These are phyloP conservation scores for Fusarium illudens DNA, from an alignment of 2,329 filamentous ascomycete species.

Conservation along the genomic window DNA sequence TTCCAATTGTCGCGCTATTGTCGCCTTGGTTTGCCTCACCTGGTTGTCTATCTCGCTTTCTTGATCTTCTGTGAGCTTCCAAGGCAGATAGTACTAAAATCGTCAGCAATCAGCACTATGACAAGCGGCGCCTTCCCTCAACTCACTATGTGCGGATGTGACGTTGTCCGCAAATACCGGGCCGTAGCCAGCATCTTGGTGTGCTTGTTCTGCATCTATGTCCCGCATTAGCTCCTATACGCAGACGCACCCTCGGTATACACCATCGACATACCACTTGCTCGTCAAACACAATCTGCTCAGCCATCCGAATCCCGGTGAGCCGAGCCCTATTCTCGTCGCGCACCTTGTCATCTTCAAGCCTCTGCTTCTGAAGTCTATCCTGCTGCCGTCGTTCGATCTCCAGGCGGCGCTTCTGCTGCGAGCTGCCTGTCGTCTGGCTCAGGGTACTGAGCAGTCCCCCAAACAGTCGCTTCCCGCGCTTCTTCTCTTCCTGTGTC, in stretches of 20 bases:
- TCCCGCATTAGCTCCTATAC: constrained; percentile 26
- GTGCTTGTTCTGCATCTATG: constrained; percentile 80
- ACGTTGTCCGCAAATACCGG: constrained; percentile 75
- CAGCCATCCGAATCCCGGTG: constrained; percentile 66
- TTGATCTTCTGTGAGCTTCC: constrained; percentile 75
- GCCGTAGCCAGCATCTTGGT: constrained; percentile 75
- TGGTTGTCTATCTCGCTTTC: constrained; percentile 76
- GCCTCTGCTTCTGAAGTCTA: constrained; percentile 75
- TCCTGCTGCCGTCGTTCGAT: constrained; percentile 85
- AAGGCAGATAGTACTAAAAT: constrained; percentile 83
- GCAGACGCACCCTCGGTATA: background rate
- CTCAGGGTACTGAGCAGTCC: constrained; percentile 80
- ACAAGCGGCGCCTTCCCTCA: background rate
- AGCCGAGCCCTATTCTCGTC: constrained; percentile 72
- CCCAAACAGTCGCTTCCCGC: constrained; percentile 86
- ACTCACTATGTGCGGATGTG: constrained; percentile 78
- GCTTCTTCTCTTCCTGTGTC: constrained; percentile 78
- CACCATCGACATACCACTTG: constrained; percentile 68
- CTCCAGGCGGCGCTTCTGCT: constrained; percentile 76
- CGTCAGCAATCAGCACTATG: constrained; percentile 10
- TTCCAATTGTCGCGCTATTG: constrained; percentile 70
- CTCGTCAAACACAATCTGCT: constrained; percentile 80
- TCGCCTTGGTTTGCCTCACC: constrained; percentile 69
- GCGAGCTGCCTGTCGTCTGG: constrained; percentile 70
- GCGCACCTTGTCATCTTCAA: constrained; percentile 74